Percentiles rank a stretch among this genome's conserved stretches.
phyloP scores from a whole-genome alignment of 2,329 filamentous ascomycete genomes.

The Tolypocladium ovalisporum region DNA sequence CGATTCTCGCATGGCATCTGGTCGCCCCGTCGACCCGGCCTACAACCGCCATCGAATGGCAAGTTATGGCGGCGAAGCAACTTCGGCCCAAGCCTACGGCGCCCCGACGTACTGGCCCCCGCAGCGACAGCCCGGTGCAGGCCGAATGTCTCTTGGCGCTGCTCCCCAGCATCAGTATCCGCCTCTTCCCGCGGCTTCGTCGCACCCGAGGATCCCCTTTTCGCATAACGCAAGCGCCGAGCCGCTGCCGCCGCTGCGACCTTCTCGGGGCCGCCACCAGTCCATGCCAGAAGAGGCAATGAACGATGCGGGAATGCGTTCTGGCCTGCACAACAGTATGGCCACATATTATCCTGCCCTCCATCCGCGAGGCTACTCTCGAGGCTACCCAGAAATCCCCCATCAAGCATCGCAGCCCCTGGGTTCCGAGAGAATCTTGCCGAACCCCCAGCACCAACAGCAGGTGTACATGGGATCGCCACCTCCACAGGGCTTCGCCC shows the following conservation, averaged over 20 bases:
- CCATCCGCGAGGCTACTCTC: constrained; percentile 18
- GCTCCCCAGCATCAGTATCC: constrained; percentile 13
- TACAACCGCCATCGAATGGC: constrained; percentile 19
- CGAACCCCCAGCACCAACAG: constrained; percentile 15
- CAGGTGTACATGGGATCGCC: constrained; percentile 22
- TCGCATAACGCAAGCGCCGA: constrained; percentile 23
- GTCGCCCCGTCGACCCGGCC: constrained; percentile 19
- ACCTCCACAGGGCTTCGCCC: constrained; percentile 12
- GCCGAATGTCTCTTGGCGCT: constrained; percentile 1
- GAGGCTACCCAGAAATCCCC: constrained; percentile 19
- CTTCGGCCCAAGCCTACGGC: constrained; percentile 11
- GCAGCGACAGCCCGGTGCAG: constrained; percentile 5
- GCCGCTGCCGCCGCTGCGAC: constrained; percentile 26
- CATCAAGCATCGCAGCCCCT: constrained; percentile 16
- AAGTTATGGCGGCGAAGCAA: constrained; percentile 16
- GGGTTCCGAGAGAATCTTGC: constrained; percentile 21
- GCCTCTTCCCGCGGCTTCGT: constrained; percentile 8
- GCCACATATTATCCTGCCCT: constrained; percentile 20
- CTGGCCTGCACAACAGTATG: constrained; percentile 12
- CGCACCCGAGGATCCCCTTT: constrained; percentile 22
- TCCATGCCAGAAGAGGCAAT: constrained; percentile 21
- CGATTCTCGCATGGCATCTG: constrained; percentile 16
- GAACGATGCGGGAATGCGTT: constrained; percentile 20
- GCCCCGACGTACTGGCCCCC: constrained; percentile 23
- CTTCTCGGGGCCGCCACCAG: constrained; percentile 23